Evolutionary conservation across 225 moss, liverwort and hornwort genomes (phyloP).

Genomic region (Polytrichum commune): DNA sequence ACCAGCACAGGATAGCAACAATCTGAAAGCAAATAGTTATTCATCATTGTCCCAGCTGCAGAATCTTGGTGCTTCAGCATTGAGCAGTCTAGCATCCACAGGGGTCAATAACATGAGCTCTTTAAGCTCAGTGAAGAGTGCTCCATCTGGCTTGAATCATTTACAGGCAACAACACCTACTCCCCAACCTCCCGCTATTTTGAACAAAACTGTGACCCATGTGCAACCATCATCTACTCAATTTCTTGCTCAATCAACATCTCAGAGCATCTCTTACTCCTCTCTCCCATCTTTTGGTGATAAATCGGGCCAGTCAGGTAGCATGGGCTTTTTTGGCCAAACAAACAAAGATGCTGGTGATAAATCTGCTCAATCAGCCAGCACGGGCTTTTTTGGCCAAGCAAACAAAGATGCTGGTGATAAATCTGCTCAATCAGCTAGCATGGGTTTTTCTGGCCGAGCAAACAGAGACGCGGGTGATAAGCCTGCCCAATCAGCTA

Average conservation of each 20-base stretch:
- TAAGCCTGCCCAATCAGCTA: constrained; percentile 26
- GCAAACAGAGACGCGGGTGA: constrained; percentile 19
- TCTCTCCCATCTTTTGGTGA: constrained; percentile 28
- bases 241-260: constrained; percentile 9
- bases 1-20: constrained; percentile 25
- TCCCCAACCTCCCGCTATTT: constrained; percentile 27
- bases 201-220: constrained; percentile 35
- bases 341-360: constrained; percentile 12
- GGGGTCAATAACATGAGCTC: constrained; percentile 26
- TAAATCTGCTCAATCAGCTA: too few relatives aligned
- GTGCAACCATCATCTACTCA: constrained; percentile 29
- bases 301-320: constrained; percentile 23
- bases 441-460: constrained; percentile 11
- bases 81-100: constrained; percentile 44
- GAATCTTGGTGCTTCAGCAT: constrained; percentile 41
- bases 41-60: constrained; percentile 23
- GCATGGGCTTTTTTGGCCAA: constrained; percentile 3
- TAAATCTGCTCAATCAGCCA: constrained; percentile 25
- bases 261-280: constrained; percentile 28
- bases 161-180: constrained; percentile 31
- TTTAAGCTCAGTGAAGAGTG: constrained; percentile 43
- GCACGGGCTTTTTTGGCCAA: constrained; percentile 19
- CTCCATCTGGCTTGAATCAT: constrained; percentile 46
- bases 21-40: constrained; percentile 12
- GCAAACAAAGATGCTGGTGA: constrained; percentile 33